Evolutionary conservation across 129 eudicot species (phyloP), one percentile per base, ranked within the genome.

Genomic region (Helichrysum umbraculigerum): DNA sequence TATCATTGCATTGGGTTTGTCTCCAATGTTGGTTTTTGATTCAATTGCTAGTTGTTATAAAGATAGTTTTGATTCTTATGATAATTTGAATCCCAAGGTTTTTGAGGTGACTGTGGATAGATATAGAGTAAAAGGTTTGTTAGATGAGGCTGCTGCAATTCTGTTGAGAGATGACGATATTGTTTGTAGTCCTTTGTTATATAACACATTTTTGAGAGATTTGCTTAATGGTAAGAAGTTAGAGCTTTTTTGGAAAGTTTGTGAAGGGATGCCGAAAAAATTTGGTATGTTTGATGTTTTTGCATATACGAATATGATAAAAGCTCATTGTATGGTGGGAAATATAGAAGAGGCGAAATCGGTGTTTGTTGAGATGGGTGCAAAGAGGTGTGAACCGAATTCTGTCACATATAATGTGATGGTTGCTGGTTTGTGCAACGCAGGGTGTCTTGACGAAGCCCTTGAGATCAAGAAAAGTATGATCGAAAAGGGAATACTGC

Each of bases 301-400:
- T 69, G 66, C 14, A 3, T 83, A 83, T 67, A 73, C 83, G 1
- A 52, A 47, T 47, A 78, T 73, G 83, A 78, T 83, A 12, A 78
- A 78, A 61, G 86, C 80, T 78, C 79, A 73, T 78, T 78, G 72
- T 78, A 64, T 83, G 79, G 73, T 68, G 64, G 86, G 86, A 66
- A 28, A 83, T 68, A 17, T 78, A 14, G 75, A 67, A 9, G 22
- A 61, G 22, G 83, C 86, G 4, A 83, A 73, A 68, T 35, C 17
- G 63, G 68, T 83, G 60, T 68, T 83, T 78, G 41, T 44, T 52
- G 63, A 73, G 72, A 83, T 83, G 86, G 33, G 76, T n/a, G 69
- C 25, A 52, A 62, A 32, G 32, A 82, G 83, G 63, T 78, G 82
- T 60, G 56, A 65, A n/a, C 83, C 83, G 22, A 83, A 19, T 78